These are phyloP conservation scores for Pichia cactophila DNA, from an alignment of 1,139 yeast genomes.

Conservation along the genomic window DNA sequence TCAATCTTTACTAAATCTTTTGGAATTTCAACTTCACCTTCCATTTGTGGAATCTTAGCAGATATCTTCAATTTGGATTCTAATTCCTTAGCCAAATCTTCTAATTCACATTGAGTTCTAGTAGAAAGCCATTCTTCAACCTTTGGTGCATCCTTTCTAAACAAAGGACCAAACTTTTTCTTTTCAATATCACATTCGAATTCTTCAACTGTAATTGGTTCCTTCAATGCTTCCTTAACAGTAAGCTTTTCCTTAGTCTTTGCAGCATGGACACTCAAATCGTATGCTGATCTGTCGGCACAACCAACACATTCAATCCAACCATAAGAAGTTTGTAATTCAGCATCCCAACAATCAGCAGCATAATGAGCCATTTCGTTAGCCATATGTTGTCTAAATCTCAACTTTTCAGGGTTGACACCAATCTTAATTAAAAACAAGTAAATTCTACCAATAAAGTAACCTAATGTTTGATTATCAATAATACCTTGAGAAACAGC, in stretches of 20 bases:
- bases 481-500: constrained; percentile 85
- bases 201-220: constrained; percentile 75
- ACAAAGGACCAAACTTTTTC: constrained; percentile 95
- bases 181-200: constrained; percentile 81
- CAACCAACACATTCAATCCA: constrained; percentile 99
- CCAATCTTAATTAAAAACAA: constrained; percentile 82
- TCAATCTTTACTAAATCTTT: constrained; percentile 64
- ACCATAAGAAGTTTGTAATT: constrained; percentile 89
- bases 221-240: constrained; percentile 82
- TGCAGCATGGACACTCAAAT: constrained; percentile 89
- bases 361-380: constrained; percentile 99
- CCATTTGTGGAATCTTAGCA: constrained; percentile 34
- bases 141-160: constrained; percentile 92
- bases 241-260: constrained; percentile 92
- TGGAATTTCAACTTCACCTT: constrained; percentile 49
- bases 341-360: constrained; percentile 99
- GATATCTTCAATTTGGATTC: constrained; percentile 55
- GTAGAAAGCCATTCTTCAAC: constrained; percentile 74
- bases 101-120: constrained; percentile 83
- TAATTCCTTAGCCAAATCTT: constrained; percentile 66
- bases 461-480: constrained; percentile 95
- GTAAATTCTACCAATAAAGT: constrained; percentile 90
- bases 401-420: constrained; percentile 70
- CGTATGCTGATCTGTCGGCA: constrained; percentile 98
- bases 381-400: constrained; percentile 98